phyloP scores from a whole-genome alignment of 345 rosid species.

The Boechera stricta region DNA sequence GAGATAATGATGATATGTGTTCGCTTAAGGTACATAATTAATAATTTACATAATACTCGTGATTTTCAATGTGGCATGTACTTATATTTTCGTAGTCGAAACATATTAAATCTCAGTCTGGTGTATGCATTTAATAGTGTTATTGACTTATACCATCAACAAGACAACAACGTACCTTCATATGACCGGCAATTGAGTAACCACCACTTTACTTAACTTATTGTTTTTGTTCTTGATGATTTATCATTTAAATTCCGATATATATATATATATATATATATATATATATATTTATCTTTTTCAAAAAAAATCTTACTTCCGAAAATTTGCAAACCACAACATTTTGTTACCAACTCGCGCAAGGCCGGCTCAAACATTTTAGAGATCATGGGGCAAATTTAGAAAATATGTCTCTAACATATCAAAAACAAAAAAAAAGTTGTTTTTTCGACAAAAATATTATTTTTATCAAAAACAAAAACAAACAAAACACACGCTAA shows the following conservation, averaged over 20 bases:
- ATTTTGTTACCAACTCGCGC: constrained; percentile 2
- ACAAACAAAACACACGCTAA: too few relatives aligned
- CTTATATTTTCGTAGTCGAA: not conserved
- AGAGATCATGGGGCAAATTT: too few relatives aligned
- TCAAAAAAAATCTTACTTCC: too few relatives aligned
- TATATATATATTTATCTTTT: not conserved
- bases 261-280: not conserved
- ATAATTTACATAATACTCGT: constrained; percentile 16
- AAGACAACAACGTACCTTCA: not conserved
- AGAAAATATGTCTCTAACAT: too few relatives aligned
- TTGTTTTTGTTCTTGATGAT: not conserved
- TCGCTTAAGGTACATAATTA: constrained; percentile 20
- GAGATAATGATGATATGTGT: constrained; percentile 18
- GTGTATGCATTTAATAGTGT: not conserved
- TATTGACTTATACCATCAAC: not conserved
- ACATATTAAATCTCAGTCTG: constrained; percentile 3
- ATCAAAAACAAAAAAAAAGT: too few relatives aligned
- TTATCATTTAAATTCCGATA: not conserved
- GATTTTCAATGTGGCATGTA: constrained; percentile 18
- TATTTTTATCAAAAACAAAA: too few relatives aligned
- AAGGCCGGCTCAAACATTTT: too few relatives aligned
- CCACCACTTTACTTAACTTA: constrained; percentile 1
- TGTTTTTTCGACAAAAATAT: too few relatives aligned
- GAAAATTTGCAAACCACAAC: not conserved
- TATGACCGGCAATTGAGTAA: not conserved